Percentiles rank a stretch among this genome's conserved stretches.
Evolutionary conservation across 176 grass and related monocot species (phyloP).

Genomic region (Chloris gayana): DNA sequence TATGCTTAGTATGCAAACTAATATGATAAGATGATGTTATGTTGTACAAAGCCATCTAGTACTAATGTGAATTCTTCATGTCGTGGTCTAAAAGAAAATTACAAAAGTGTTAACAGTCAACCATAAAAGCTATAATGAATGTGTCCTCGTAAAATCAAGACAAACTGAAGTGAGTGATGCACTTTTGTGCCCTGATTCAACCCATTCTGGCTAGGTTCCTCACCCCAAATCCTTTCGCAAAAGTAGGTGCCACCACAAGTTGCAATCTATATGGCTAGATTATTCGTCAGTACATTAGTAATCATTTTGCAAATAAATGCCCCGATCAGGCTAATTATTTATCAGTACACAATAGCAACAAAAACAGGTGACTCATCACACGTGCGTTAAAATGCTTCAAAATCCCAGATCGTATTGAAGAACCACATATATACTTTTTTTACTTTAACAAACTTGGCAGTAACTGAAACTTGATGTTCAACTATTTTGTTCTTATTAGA

Average conservation of each 20-base stretch:
- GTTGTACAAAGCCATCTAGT: background rate
- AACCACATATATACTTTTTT: background rate
- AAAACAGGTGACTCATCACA: too few species aligned
- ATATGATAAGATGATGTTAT: background rate
- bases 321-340: too few species aligned
- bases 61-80: too few species aligned
- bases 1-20: background rate
- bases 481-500: conserved; percentile 1
- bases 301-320: too few species aligned
- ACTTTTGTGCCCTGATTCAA: background rate
- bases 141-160: too few species aligned
- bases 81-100: too few species aligned
- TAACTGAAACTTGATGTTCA: background rate
- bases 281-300: too few species aligned
- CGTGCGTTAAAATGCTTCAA: background rate
- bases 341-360: too few species aligned
- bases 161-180: background rate
- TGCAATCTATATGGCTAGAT: background rate
- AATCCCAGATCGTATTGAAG: background rate
- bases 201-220: background rate
- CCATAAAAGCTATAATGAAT: background rate
- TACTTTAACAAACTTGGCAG: background rate
- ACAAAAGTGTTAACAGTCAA: too few species aligned
- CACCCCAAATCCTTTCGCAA: background rate
- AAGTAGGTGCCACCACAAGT: background rate